Evolutionary conservation across 1,284 basidiomycete species (phyloP).

Genomic region (Fomes fomentarius): DNA sequence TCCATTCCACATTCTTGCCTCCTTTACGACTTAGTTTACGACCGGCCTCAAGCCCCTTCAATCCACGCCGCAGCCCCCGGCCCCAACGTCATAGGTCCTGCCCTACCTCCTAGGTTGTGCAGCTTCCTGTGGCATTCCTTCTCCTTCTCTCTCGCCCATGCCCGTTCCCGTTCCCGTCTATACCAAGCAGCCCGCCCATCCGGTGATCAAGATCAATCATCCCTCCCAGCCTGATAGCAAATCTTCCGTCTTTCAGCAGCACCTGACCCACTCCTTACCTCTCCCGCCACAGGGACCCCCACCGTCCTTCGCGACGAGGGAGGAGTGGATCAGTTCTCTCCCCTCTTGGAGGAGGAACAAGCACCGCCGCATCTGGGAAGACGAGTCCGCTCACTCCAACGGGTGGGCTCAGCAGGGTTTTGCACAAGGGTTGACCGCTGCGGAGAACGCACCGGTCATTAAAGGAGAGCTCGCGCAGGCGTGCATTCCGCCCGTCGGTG

Average conservation of each 20-base stretch:
- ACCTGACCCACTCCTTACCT: constrained; percentile 59
- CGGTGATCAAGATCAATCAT: constrained; percentile 60
- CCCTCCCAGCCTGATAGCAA: constrained; percentile 45
- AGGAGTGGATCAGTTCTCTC: constrained; percentile 72
- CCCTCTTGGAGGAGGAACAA: constrained; percentile 72
- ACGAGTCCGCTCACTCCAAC: constrained; percentile 39
- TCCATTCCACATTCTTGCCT: constrained; percentile 37
- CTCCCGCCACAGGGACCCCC: constrained; percentile 61
- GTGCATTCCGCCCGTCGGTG: constrained; percentile 76
- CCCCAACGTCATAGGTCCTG: constrained; percentile 26
- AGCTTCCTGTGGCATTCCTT: constrained; percentile 31
- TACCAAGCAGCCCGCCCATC: constrained; percentile 59
- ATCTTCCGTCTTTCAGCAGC: constrained; percentile 50
- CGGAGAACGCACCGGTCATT: constrained; percentile 71
- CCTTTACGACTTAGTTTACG: constrained; percentile 52
- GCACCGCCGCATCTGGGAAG: constrained; percentile 65
- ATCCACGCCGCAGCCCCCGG: constrained; percentile 30
- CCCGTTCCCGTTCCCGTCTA: constrained; percentile 77
- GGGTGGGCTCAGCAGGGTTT: constrained; percentile 51
- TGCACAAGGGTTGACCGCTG: constrained; percentile 68
- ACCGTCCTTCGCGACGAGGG: constrained; percentile 62
- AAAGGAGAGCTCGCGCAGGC: constrained; percentile 81
- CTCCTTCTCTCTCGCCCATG: constrained; percentile 63
- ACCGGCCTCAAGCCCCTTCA: constrained; percentile 41
- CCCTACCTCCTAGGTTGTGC: constrained; percentile 26